Conservation (phyloP, 2,329 filamentous ascomycete species). For the Ascochyta lentis region DNA sequence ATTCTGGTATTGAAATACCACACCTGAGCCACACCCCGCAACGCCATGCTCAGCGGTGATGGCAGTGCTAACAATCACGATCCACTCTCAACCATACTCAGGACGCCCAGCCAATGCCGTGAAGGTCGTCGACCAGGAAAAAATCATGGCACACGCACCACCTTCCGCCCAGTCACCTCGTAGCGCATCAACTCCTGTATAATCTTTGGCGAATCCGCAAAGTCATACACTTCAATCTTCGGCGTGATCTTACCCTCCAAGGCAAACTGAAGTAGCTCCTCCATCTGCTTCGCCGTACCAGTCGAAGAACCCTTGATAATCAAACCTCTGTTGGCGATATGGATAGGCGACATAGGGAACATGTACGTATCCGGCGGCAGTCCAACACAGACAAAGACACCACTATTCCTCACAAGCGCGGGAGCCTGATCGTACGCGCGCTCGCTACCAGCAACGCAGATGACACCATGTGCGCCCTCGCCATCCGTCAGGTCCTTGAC, state of each 20-base stretch:
- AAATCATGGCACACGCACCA: slow-evolving; percentile 39
- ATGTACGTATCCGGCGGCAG: slow-evolving; percentile 53
- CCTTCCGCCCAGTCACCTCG: slow-evolving; percentile 47
- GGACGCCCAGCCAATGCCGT: background rate
- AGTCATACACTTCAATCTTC: slow-evolving; percentile 47
- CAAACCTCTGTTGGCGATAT: slow-evolving; percentile 55
- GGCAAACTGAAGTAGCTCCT: slow-evolving; percentile 54
- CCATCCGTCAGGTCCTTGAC: slow-evolving; percentile 52
- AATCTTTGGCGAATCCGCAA: slow-evolving; percentile 45
- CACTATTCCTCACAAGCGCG: slow-evolving; percentile 53
- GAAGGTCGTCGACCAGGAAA: background rate
- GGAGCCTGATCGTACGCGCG: slow-evolving; percentile 54
- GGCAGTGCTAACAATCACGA: background rate
- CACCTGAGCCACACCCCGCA: too few relatives aligned
- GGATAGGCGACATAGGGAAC: slow-evolving; percentile 55
- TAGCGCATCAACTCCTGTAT: slow-evolving; percentile 43
- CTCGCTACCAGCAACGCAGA: slow-evolving; percentile 56
- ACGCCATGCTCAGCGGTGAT: too few relatives aligned
- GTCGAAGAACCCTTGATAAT: slow-evolving; percentile 57
- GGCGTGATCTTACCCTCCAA: slow-evolving; percentile 52
- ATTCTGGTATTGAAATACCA: background rate
- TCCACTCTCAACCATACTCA: background rate
- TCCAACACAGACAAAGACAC: slow-evolving; percentile 57
- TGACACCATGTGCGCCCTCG: slow-evolving; percentile 55
- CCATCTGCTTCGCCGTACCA: slow-evolving; percentile 54